phyloP scores from a whole-genome alignment of 1,284 basidiomycete genomes.

The Cystobasidiaceae sp. region DNA sequence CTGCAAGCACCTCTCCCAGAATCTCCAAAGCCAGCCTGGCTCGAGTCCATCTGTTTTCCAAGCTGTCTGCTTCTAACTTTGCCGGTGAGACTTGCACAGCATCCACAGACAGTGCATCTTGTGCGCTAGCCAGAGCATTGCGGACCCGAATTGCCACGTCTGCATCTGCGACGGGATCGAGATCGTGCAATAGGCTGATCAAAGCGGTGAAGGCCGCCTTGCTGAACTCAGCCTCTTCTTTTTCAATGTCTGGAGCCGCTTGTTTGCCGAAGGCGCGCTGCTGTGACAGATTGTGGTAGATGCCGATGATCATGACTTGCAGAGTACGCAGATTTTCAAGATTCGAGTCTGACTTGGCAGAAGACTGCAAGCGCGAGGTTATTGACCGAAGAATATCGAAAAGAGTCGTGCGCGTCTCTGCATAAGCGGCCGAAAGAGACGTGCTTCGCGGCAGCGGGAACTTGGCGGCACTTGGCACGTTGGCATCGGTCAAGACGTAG shows the following conservation, averaged over 20 bases:
- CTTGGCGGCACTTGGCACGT: constrained; percentile 52
- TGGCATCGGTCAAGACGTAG: constrained; percentile 85
- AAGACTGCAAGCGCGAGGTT: not conserved
- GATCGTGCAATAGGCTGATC: not conserved
- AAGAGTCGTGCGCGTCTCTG: constrained; percentile 18
- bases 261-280: constrained; percentile 7
- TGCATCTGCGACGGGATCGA: constrained; percentile 10
- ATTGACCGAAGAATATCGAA: constrained; percentile 8
- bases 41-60: constrained; percentile 67
- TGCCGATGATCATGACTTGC: constrained; percentile 37
- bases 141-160: not conserved
- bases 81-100: constrained; percentile 11
- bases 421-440: constrained; percentile 17
- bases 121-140: not conserved
- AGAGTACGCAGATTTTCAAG: constrained; percentile 29
- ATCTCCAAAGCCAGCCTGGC: constrained; percentile 76
- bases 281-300: constrained; percentile 36
- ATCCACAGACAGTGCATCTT: constrained; percentile 4
- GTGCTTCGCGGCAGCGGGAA: constrained; percentile 20
- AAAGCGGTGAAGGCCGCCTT: not conserved
- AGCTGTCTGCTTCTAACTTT: constrained; percentile 62
- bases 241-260: not conserved
- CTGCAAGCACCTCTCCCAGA: constrained; percentile 47
- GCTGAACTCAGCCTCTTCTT: constrained; percentile 20
- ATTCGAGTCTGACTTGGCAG: constrained; percentile 26